A percentile compares a stretch with the other conserved stretches of the same genome.
These are phyloP conservation scores for Fusarium neocosmosporiellum DNA, from an alignment of 2,329 filamentous ascomycete species.

Conservation along the genomic window DNA sequence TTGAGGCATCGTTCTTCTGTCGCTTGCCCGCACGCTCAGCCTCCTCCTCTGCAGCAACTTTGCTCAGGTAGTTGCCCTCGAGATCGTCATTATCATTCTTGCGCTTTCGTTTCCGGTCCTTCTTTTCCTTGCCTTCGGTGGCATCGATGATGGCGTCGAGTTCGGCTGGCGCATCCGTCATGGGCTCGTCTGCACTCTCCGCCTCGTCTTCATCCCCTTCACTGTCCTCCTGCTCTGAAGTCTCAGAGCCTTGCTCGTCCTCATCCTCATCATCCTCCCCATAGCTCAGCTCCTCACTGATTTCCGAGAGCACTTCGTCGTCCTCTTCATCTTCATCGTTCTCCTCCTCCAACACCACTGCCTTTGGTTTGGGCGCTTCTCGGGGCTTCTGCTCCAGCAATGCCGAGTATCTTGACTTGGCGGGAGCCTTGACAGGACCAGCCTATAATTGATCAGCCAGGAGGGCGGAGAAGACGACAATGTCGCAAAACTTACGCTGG, in stretches of 20 bases:
- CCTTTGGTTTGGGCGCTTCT: constrained; percentile 39
- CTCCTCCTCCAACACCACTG: constrained; percentile 45
- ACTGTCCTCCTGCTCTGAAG: constrained; percentile 39
- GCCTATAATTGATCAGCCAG: constrained; percentile 51
- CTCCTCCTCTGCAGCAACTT: constrained; percentile 70
- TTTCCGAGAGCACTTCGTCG: constrained; percentile 49
- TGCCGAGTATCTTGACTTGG: constrained; percentile 58
- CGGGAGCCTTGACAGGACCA: constrained; percentile 61
- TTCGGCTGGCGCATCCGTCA: constrained; percentile 49
- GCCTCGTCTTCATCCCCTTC: constrained; percentile 51
- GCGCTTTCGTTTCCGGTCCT: constrained; percentile 73
- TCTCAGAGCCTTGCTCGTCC: constrained; percentile 41
- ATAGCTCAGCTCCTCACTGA: constrained; percentile 49
- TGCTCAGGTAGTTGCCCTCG: constrained; percentile 76
- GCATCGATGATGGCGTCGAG: constrained; percentile 52
- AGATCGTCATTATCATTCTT: constrained; percentile 76
- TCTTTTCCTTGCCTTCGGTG: constrained; percentile 50
- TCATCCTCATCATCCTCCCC: constrained; percentile 46
- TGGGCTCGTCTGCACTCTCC: constrained; percentile 53
- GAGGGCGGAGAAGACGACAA: constrained; percentile 5
- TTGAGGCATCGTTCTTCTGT: constrained; percentile 54
- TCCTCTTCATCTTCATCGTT: constrained; percentile 45
- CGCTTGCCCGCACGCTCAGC: constrained; percentile 67
- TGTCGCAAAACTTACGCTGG: constrained; percentile 69
- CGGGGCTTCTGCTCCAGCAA: constrained; percentile 49